Conservation (phyloP, 441 rosid species). For the Manihot esculenta region DNA sequence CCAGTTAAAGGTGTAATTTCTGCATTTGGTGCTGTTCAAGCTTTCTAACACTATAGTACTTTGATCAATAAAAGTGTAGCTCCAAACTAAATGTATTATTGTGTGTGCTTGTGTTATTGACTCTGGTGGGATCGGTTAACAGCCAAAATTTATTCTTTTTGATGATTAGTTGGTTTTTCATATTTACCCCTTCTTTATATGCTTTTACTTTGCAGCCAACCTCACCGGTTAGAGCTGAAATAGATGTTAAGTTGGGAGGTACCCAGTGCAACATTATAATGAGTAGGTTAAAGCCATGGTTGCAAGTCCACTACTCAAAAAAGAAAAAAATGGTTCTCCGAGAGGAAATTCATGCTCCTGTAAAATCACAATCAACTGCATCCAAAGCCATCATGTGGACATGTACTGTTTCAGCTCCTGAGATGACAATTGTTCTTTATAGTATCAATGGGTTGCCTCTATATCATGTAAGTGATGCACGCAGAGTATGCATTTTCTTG, state of each 20-base stretch:
- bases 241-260: slow-evolving; percentile 92
- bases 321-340: slow-evolving; percentile 72
- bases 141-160: neutral
- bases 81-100: neutral
- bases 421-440: slow-evolving; percentile 80
- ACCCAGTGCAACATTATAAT: slow-evolving; percentile 68
- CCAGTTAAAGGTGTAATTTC: neutral
- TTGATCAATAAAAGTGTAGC: neutral
- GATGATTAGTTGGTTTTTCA: slow-evolving; percentile 1
- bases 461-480: slow-evolving; percentile 78
- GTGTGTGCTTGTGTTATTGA: neutral
- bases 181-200: slow-evolving; percentile 11
- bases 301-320: slow-evolving; percentile 62
- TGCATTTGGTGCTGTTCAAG: slow-evolving; percentile 3
- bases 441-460: slow-evolving; percentile 57
- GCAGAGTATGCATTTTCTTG: neutral
- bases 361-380: slow-evolving; percentile 53
- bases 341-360: slow-evolving; percentile 43
- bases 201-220: slow-evolving; percentile 57
- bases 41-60: neutral
- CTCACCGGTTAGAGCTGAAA: slow-evolving; percentile 80
- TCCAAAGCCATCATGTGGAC: slow-evolving; percentile 86
- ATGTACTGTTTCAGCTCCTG: slow-evolving; percentile 95
- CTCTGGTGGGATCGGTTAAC: neutral
- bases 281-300: slow-evolving; percentile 83